These are phyloP conservation scores for Candida pseudoviswanathii DNA, from an alignment of 1,139 yeast genomes.

Conservation along the genomic window DNA sequence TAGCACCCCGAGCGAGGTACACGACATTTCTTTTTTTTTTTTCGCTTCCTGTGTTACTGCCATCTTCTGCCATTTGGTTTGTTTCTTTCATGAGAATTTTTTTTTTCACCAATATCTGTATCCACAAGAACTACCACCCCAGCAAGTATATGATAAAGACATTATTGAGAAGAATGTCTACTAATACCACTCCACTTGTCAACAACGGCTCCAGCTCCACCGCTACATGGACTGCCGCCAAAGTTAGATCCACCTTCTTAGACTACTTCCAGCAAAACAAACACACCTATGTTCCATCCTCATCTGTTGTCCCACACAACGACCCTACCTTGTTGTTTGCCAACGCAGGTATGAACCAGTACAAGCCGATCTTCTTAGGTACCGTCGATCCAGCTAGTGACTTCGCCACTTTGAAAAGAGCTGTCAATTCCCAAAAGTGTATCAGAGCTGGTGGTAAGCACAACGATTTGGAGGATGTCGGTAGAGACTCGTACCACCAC, in stretches of 20 bases:
- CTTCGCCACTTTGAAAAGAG: conserved; percentile 80
- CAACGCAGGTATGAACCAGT: conserved; percentile 99
- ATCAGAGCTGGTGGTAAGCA: conserved; percentile 99
- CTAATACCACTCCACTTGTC: background rate
- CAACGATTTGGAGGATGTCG: conserved; percentile 97
- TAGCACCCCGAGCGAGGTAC: too few relatives aligned
- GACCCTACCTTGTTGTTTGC: conserved; percentile 96
- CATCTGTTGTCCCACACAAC: conserved; percentile 95
- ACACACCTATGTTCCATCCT: conserved; percentile 86
- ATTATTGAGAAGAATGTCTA: conserved; percentile 6
- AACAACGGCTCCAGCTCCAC: background rate
- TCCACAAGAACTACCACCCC: background rate
- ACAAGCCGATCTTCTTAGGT: conserved; percentile 94
- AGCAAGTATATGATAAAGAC: conserved; percentile 6
- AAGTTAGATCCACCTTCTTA: conserved; percentile 85
- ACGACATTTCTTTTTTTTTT: conserved; percentile 1
- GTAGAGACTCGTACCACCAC: conserved; percentile 96
- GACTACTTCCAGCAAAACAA: conserved; percentile 69
- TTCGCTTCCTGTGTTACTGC: background rate
- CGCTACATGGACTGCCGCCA: conserved; percentile 59
- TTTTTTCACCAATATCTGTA: conserved; percentile 1
- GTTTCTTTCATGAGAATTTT: conserved; percentile 1
- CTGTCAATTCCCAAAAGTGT: conserved; percentile 95
- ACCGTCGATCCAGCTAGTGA: conserved; percentile 95
- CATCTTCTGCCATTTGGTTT: background rate